A percentile compares a stretch with the other conserved stretches of the same genome.
Conservation (phyloP, 2,329 filamentous ascomycete genomes). For the Aspergillus ruber region DNA sequence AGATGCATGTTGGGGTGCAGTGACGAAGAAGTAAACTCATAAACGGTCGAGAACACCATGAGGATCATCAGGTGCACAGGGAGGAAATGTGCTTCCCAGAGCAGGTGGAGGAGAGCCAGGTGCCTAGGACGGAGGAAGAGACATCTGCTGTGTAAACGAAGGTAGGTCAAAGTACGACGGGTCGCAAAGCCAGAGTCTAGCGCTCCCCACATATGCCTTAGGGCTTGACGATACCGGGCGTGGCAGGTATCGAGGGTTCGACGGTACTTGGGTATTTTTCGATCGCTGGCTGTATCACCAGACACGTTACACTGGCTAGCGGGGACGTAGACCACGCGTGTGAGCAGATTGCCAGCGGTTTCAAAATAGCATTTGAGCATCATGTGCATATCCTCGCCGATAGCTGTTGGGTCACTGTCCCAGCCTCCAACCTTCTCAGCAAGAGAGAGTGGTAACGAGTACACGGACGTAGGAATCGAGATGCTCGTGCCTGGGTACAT, state of each 20-base stretch:
- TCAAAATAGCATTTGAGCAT: conserved; percentile 73
- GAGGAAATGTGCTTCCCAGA: conserved; percentile 70
- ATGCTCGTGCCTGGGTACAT: conserved; percentile 59
- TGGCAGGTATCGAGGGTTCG: conserved; percentile 47
- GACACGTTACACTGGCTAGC: conserved; percentile 69
- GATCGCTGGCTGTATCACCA: conserved; percentile 49
- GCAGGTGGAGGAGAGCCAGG: conserved; percentile 56
- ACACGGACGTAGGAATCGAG: conserved; percentile 66
- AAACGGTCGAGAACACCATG: conserved; percentile 57
- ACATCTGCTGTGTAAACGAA: conserved; percentile 13
- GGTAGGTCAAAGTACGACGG: conserved; percentile 42
- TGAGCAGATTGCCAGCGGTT: conserved; percentile 61
- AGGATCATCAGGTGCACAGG: conserved; percentile 62
- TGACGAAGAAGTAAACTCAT: conserved; percentile 47
- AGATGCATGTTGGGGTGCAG: conserved; percentile 50
- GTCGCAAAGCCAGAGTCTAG: conserved; percentile 63
- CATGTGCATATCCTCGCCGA: conserved; percentile 72
- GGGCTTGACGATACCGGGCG: conserved; percentile 64
- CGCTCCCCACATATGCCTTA: conserved; percentile 71
- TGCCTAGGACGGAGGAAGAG: conserved; percentile 40
- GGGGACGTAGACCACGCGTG: conserved; percentile 58
- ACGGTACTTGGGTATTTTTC: conserved; percentile 23
- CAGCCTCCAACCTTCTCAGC: conserved; percentile 65
- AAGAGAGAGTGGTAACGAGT: conserved; percentile 61
- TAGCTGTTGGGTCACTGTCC: conserved; percentile 64